Evolutionary conservation across 2,329 filamentous ascomycete genomes (phyloP).

Genomic region (Claviceps purpurea): DNA sequence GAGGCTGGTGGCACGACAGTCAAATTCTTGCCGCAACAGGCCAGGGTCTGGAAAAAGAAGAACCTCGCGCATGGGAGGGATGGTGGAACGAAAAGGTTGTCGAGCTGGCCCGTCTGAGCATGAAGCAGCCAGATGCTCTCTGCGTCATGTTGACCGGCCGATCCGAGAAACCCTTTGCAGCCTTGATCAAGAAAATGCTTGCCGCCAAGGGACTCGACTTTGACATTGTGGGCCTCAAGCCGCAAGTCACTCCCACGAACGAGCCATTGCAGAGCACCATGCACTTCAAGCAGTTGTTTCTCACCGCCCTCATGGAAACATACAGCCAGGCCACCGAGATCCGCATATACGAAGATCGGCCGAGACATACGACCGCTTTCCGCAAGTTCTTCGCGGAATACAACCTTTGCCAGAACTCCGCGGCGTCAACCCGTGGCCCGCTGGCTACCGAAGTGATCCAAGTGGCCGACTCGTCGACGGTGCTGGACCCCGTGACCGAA

Average conservation of each 20-base stretch:
- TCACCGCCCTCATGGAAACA: conserved; percentile 70
- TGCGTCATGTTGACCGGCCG: conserved; percentile 81
- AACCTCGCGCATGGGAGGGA: conserved; percentile 71
- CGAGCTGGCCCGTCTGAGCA: conserved; percentile 66
- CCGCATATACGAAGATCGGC: conserved; percentile 56
- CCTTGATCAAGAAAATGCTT: conserved; percentile 71
- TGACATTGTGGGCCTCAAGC: conserved; percentile 81
- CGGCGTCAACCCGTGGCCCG: conserved; percentile 43
- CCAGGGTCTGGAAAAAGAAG: conserved; percentile 68
- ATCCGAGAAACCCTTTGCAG: conserved; percentile 61
- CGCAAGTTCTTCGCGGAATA: conserved; percentile 70
- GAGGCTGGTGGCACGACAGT: conserved; percentile 95
- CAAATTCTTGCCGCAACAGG: conserved; percentile 78
- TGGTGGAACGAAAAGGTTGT: conserved; percentile 95
- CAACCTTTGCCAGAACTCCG: conserved; percentile 44
- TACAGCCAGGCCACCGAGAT: conserved; percentile 77
- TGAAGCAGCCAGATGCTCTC: conserved; percentile 71
- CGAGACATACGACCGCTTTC: conserved; percentile 64
- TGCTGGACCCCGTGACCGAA: conserved; percentile 65
- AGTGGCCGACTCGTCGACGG: conserved; percentile 62
- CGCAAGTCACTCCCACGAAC: conserved; percentile 64
- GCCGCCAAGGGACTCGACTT: conserved; percentile 68
- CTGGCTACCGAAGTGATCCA: conserved; percentile 73
- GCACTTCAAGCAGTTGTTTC: conserved; percentile 80
- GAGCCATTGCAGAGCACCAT: conserved; percentile 74